Evolutionary conservation across 2,329 filamentous ascomycete genomes (phyloP).

Genomic region (Sporothrix sp.): DNA sequence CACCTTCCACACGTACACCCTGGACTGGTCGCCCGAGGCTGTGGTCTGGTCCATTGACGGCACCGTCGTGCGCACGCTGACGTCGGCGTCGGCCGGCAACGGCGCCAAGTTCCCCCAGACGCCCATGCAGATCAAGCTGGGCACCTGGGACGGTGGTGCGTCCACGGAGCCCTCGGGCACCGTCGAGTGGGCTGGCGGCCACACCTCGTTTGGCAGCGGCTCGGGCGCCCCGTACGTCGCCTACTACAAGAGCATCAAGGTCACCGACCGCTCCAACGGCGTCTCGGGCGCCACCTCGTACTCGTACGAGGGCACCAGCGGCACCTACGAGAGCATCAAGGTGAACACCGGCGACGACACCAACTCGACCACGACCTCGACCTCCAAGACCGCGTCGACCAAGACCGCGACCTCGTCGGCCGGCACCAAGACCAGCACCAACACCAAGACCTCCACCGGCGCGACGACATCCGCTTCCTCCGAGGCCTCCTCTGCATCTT

Average conservation of each 20-base stretch:
- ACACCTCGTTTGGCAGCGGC: conserved; percentile 39
- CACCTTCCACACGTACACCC: conserved; percentile 52
- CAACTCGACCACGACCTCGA: conserved; percentile 17
- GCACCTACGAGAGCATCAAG: conserved; percentile 42
- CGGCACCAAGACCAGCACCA: conserved; percentile 11
- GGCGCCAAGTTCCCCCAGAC: conserved; percentile 57
- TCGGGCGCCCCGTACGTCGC: conserved; percentile 41
- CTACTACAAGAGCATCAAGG: conserved; percentile 47
- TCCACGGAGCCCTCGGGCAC: conserved; percentile 44
- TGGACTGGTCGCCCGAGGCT: conserved; percentile 54
- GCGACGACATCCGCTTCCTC: conserved; percentile 16
- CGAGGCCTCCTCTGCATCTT: conserved; percentile 22
- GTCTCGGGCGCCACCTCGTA: conserved; percentile 41
- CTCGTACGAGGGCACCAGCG: conserved; percentile 39
- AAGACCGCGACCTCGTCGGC: conserved; percentile 19
- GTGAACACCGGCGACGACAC: conserved; percentile 30
- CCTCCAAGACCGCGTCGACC: conserved; percentile 22
- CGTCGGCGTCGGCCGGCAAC: conserved; percentile 37
- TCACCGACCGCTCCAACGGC: conserved; percentile 46
- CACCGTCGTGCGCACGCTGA: conserved; percentile 35
- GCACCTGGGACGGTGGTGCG: conserved; percentile 45
- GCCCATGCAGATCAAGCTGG: conserved; percentile 56
- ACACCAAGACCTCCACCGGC: conserved; percentile 20
- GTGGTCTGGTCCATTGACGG: conserved; percentile 53
- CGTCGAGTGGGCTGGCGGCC: conserved; percentile 57